Conservation (phyloP, 345 rosid genomes). For the Conringia planisiliqua region DNA sequence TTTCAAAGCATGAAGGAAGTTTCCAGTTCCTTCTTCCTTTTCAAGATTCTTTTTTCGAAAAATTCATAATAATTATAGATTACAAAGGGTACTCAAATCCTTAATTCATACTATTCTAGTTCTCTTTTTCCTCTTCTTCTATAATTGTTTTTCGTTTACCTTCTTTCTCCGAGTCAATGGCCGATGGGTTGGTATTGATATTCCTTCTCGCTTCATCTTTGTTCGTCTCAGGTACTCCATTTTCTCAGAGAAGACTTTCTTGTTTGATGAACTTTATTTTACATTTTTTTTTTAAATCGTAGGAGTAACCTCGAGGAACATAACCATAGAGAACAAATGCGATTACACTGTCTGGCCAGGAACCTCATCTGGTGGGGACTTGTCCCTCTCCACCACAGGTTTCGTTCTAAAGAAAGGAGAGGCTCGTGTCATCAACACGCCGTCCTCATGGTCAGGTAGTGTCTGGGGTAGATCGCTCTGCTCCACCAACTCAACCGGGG, state of each 20-base stretch:
- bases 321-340: neutral
- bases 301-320: neutral
- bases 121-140: neutral
- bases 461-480: slow-evolving; percentile 56
- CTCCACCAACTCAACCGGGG: slow-evolving; percentile 16
- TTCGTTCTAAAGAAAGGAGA: slow-evolving; percentile 43
- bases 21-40: too few relatives aligned
- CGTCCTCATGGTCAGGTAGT: slow-evolving; percentile 43
- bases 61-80: too few relatives aligned
- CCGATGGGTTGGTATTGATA: neutral
- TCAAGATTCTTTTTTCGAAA: too few relatives aligned
- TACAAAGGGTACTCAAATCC: too few relatives aligned
- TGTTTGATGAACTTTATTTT: neutral
- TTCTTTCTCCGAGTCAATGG: neutral
- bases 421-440: slow-evolving; percentile 5
- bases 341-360: slow-evolving; percentile 50
- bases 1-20: too few relatives aligned
- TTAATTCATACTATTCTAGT: too few relatives aligned
- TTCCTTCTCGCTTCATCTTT: neutral
- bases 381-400: slow-evolving; percentile 42
- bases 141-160: neutral
- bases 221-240: neutral
- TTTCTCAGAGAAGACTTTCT: neutral
- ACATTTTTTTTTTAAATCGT: neutral
- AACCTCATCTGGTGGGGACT: neutral